Percentiles rank a stretch among this genome's conserved stretches.
Conservation (phyloP, 1,284 basidiomycete species). For the Moesziomyces antarcticus region DNA sequence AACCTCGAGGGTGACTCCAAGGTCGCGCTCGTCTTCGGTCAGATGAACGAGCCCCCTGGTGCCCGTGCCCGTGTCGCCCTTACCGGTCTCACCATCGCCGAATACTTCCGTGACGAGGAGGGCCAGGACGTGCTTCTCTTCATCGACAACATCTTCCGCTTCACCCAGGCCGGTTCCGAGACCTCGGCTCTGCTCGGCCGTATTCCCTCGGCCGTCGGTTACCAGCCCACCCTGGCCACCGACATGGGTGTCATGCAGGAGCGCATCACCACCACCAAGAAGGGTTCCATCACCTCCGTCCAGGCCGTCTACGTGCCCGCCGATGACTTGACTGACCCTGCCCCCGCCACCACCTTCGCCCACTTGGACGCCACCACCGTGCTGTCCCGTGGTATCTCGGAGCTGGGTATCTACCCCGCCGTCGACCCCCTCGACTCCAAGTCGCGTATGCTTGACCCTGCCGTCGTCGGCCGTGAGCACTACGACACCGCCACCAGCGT, state of each 20-base stretch:
- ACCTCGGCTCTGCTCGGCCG: constrained; percentile 99
- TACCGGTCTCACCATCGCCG: constrained; percentile 97
- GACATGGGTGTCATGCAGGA: constrained; percentile 99
- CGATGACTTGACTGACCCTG: constrained; percentile 99
- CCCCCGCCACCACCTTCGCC: constrained; percentile 98
- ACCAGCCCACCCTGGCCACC: constrained; percentile 98
- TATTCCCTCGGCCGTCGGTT: constrained; percentile 99
- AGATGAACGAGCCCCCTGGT: constrained; percentile 99
- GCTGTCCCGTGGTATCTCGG: constrained; percentile 97
- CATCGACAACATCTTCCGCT: constrained; percentile 95
- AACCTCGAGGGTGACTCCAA: constrained; percentile 95
- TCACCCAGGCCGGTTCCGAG: constrained; percentile 99
- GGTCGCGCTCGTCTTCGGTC: constrained; percentile 99
- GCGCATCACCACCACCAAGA: constrained; percentile 99
- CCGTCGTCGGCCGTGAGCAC: constrained; percentile 92
- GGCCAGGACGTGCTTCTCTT: constrained; percentile 99
- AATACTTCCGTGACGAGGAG: constrained; percentile 99
- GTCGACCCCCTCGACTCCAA: constrained; percentile 99
- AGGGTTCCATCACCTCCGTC: constrained; percentile 99
- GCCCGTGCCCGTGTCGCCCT: constrained; percentile 99
- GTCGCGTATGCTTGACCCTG: constrained; percentile 99
- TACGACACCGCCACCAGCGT: constrained; percentile 94
- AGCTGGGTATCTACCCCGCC: constrained; percentile 99
- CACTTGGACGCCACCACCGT: constrained; percentile 99
- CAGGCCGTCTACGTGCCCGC: constrained; percentile 99